phyloP scores from a whole-genome alignment of 2,329 filamentous ascomycete genomes.

The Colletotrichum sp. region DNA sequence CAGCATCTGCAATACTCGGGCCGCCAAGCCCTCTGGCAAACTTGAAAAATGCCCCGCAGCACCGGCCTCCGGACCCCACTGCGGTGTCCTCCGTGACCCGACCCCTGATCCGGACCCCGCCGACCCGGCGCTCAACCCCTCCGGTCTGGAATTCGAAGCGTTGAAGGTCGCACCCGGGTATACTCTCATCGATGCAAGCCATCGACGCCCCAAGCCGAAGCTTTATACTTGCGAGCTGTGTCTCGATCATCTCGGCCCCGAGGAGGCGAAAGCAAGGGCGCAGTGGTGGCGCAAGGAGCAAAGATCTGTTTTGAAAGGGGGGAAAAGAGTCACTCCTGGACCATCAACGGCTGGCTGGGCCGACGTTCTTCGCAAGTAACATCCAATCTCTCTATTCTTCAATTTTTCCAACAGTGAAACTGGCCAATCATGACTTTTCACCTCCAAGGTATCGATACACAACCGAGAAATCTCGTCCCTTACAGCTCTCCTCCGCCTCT shows the following conservation, averaged over 20 bases:
- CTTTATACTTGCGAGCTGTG: not conserved
- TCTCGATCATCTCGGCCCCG: not conserved
- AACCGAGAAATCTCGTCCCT: constrained; percentile 80
- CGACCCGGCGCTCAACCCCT: not conserved
- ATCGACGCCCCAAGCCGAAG: not conserved
- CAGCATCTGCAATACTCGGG: constrained; percentile 3
- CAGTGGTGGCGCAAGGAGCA: not conserved
- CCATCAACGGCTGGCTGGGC: not conserved
- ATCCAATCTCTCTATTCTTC: not conserved
- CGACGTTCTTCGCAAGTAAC: not conserved
- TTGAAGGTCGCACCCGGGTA: not conserved
- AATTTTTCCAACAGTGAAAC: not conserved
- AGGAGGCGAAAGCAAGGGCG: not conserved
- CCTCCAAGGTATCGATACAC: constrained; percentile 76
- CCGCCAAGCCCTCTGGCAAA: not conserved
- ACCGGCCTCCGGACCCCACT: not conserved
- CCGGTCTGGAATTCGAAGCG: constrained; percentile 1
- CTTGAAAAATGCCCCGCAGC: not conserved
- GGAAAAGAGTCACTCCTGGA: not conserved
- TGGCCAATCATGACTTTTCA: constrained; percentile 41
- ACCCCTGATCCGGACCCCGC: not conserved
- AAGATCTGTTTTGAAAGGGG: not conserved
- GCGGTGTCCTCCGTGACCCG: not conserved
- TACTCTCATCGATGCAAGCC: not conserved
- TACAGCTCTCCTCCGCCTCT: constrained; percentile 64